These are phyloP conservation scores for Moesziomyces globuligerus DNA, from an alignment of 1,284 basidiomycete genomes.

Conservation along the genomic window DNA sequence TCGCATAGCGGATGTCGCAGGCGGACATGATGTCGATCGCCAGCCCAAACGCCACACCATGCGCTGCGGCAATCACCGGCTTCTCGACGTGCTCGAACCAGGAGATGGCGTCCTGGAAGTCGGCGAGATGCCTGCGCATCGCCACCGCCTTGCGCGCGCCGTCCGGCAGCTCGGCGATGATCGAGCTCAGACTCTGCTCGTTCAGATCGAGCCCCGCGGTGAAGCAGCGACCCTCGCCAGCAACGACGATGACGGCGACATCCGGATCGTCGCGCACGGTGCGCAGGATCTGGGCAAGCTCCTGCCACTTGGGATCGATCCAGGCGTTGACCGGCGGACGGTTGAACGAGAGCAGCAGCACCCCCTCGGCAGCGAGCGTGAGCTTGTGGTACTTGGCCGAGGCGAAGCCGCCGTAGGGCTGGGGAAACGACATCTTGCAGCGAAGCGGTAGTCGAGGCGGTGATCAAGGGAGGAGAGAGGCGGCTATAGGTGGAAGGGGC, in stretches of 20 bases:
- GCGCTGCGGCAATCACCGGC: conserved; percentile 85
- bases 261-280: conserved; percentile 51
- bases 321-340: conserved; percentile 63
- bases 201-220: conserved; percentile 66
- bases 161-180: conserved; percentile 48
- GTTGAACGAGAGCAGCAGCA: conserved; percentile 60
- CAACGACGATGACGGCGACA: conserved; percentile 63
- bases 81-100: conserved; percentile 75
- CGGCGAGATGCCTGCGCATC: conserved; percentile 58
- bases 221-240: conserved; percentile 62
- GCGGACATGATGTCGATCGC: conserved; percentile 79
- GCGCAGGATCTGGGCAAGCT: conserved; percentile 56
- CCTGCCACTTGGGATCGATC: conserved; percentile 61
- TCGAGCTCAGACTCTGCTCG: conserved; percentile 20
- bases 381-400: conserved; percentile 54
- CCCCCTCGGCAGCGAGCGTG: conserved; percentile 44
- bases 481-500: background rate
- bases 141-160: conserved; percentile 56
- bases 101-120: conserved; percentile 64
- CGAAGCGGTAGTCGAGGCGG: background rate
- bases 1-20: conserved; percentile 83
- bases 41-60: conserved; percentile 80
- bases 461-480: too few species aligned
- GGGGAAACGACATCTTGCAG: conserved; percentile 40
- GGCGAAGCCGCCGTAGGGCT: conserved; percentile 34